A percentile compares a stretch with the other conserved stretches of the same genome.
phyloP scores from a whole-genome alignment of 306 rosid species.

The Castanopsis chinensis region DNA sequence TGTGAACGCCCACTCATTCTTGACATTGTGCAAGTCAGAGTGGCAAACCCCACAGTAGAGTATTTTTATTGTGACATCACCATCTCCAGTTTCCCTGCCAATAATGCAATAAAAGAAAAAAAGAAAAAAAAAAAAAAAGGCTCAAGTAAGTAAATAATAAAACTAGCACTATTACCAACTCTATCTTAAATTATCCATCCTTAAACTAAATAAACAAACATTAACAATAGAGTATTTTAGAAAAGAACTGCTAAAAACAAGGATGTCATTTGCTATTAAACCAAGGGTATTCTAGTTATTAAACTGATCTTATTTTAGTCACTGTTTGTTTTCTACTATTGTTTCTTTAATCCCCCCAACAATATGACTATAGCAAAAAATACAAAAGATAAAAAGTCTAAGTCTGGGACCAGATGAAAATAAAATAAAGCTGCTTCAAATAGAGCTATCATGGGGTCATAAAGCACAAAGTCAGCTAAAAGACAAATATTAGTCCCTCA shows the following conservation, averaged over 20 bases:
- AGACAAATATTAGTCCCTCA: neutral
- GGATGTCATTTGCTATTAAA: neutral
- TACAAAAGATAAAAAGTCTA: neutral
- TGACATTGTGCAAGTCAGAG: constrained; percentile 69
- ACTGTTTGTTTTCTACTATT: neutral
- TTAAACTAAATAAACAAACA: neutral
- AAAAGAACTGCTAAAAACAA: too few species aligned
- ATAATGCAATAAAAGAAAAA: neutral
- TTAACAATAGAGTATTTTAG: too few species aligned
- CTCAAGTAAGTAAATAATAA: neutral
- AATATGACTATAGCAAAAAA: neutral
- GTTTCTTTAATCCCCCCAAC: neutral
- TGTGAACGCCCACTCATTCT: constrained; percentile 87
- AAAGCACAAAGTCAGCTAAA: neutral
- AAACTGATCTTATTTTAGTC: neutral
- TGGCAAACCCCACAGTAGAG: constrained; percentile 91
- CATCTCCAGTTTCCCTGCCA: constrained; percentile 68
- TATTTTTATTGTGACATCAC: constrained; percentile 69
- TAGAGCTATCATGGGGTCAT: neutral
- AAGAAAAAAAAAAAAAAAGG: too few species aligned
- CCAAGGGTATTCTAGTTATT: neutral
- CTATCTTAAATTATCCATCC: neutral
- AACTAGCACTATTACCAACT: neutral
- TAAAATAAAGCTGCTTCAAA: neutral
- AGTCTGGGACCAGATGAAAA: neutral